Evolutionary conservation across 1,284 basidiomycete species (phyloP).

Genomic region (Ganoderma meredithae): DNA sequence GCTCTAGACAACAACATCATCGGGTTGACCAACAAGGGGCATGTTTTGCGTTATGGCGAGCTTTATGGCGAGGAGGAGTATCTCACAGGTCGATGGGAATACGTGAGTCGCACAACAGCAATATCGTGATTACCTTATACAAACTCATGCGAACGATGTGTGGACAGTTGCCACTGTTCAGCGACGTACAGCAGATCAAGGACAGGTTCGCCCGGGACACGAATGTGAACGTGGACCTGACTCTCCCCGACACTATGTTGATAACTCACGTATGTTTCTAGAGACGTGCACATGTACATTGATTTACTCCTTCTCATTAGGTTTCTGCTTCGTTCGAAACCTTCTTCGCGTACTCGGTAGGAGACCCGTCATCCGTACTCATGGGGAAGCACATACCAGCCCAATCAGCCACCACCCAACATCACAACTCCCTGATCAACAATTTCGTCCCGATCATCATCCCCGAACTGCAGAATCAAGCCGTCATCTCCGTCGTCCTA

Average conservation of each 20-base stretch:
- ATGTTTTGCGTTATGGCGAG: slow-evolving; percentile 68
- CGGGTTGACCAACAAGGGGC: slow-evolving; percentile 80
- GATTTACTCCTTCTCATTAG: slow-evolving; percentile 48
- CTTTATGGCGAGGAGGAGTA: slow-evolving; percentile 50
- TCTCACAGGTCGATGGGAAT: slow-evolving; percentile 68
- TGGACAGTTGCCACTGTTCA: slow-evolving; percentile 71
- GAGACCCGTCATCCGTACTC: slow-evolving; percentile 68
- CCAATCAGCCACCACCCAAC: slow-evolving; percentile 13
- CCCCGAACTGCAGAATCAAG: slow-evolving; percentile 73
- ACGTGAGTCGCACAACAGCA: slow-evolving; percentile 56
- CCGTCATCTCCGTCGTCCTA: slow-evolving; percentile 83
- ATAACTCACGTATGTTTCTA: slow-evolving; percentile 71
- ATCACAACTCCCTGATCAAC: slow-evolving; percentile 5
- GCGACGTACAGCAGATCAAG: slow-evolving; percentile 61
- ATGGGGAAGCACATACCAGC: slow-evolving; percentile 60
- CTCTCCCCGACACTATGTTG: slow-evolving; percentile 51
- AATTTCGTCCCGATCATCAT: slow-evolving; percentile 62
- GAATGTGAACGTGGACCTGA: slow-evolving; percentile 14
- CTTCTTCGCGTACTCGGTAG: slow-evolving; percentile 85
- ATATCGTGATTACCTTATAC: background rate
- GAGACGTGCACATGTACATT: slow-evolving; percentile 5
- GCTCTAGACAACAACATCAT: slow-evolving; percentile 72
- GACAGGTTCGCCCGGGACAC: slow-evolving; percentile 39
- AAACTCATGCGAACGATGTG: background rate
- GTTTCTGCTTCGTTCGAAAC: slow-evolving; percentile 85